A percentile compares a stretch with the other conserved stretches of the same genome.
Conservation (phyloP, 1,284 basidiomycete genomes). For the Ustilago sp. region DNA sequence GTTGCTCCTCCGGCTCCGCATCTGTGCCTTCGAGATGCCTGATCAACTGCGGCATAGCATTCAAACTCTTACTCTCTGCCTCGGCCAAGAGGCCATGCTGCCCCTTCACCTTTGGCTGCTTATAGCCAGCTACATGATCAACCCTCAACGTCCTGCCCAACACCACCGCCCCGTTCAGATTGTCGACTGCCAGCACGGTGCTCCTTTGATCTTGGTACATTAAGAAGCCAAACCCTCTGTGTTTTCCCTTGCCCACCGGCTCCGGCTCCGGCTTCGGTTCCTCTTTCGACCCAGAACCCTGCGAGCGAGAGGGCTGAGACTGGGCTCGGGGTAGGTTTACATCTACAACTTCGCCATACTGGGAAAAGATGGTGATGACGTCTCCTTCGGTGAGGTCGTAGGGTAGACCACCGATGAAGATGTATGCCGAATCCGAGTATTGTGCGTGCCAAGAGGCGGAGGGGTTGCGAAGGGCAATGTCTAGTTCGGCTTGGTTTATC, state of each 20-base stretch:
- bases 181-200: slow-evolving; percentile 96
- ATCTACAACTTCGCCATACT: slow-evolving; percentile 96
- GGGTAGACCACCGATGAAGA: slow-evolving; percentile 79
- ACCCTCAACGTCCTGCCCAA: slow-evolving; percentile 85
- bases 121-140: slow-evolving; percentile 94
- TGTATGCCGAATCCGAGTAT: slow-evolving; percentile 95
- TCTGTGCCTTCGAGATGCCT: background rate
- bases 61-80: slow-evolving; percentile 73
- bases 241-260: slow-evolving; percentile 33
- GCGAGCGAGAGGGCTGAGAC: background rate
- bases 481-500: slow-evolving; percentile 93
- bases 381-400: slow-evolving; percentile 88
- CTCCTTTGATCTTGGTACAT: slow-evolving; percentile 99
- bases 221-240: slow-evolving; percentile 90
- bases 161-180: slow-evolving; percentile 93
- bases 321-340: slow-evolving; percentile 80
- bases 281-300: background rate
- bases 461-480: slow-evolving; percentile 78
- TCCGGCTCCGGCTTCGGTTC: slow-evolving; percentile 3
- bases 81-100: slow-evolving; percentile 89
- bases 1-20: slow-evolving; percentile 50
- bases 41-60: slow-evolving; percentile 46
- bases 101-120: slow-evolving; percentile 80
- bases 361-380: slow-evolving; percentile 96
- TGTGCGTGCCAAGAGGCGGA: slow-evolving; percentile 94